A percentile compares a stretch with the other conserved stretches of the same genome.
Evolutionary conservation across 2,329 filamentous ascomycete genomes (phyloP).

Genomic region (Coniochaeta prunicola): DNA sequence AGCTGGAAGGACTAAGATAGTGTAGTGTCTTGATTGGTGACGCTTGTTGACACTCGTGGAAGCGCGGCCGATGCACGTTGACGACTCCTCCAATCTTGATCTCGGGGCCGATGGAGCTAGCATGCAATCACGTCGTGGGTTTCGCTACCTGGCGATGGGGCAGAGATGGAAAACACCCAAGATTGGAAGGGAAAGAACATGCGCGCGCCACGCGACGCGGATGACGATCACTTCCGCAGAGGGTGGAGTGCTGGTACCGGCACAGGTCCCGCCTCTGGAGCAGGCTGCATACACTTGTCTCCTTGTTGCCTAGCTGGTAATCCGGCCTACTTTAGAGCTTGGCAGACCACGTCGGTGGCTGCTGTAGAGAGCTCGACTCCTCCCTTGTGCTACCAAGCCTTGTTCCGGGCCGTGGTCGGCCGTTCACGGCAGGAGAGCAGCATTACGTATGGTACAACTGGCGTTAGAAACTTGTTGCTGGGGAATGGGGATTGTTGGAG

Average conservation of each 20-base stretch:
- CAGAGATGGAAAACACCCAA: neutral
- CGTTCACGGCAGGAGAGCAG: neutral
- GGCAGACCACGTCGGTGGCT: neutral
- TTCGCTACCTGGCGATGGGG: neutral
- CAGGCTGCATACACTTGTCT: neutral
- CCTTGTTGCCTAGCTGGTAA: neutral
- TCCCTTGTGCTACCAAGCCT: neutral
- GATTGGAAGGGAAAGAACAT: neutral
- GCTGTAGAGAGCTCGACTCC: neutral
- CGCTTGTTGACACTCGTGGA: neutral
- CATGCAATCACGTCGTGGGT: neutral
- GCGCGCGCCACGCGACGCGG: neutral
- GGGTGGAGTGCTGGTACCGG: neutral
- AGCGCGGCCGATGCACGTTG: neutral
- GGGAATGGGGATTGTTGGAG: neutral
- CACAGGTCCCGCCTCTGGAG: neutral
- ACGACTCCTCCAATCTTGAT: neutral
- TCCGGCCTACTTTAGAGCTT: neutral
- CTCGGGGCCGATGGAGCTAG: neutral
- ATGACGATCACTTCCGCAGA: neutral
- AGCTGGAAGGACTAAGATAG: neutral
- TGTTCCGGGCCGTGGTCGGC: neutral
- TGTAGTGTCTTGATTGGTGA: neutral
- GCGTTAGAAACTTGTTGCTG: neutral
- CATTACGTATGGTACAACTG: neutral